phyloP scores from a whole-genome alignment of 2,329 filamentous ascomycete genomes.

The Dothideomycetes sp. region DNA sequence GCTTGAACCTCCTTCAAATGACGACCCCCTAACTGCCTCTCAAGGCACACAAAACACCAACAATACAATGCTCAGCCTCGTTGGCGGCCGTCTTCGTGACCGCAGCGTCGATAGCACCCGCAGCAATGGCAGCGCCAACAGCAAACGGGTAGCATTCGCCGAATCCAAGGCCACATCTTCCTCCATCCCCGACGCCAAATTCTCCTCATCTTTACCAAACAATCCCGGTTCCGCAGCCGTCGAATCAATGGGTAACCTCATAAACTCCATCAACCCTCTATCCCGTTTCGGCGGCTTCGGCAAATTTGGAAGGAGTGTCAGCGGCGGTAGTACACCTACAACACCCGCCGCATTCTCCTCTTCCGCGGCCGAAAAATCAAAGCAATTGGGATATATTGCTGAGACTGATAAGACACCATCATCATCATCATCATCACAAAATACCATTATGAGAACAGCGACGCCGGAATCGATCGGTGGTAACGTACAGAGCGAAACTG shows the following conservation, averaged over 20 bases:
- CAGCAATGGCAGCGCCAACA: slow-evolving; percentile 54
- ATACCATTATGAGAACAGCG: no score
- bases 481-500: slow-evolving; percentile 17
- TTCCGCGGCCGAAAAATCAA: slow-evolving; percentile 42
- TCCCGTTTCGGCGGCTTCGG: slow-evolving; percentile 28
- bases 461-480: not conserved
- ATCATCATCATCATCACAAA: no score
- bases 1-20: slow-evolving; percentile 7
- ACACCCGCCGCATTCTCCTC: slow-evolving; percentile 27
- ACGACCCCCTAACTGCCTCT: slow-evolving; percentile 22
- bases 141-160: slow-evolving; percentile 47
- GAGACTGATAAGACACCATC: slow-evolving; percentile 19
- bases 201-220: slow-evolving; percentile 11
- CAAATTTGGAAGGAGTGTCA: slow-evolving; percentile 25
- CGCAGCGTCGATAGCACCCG: slow-evolving; percentile 65
- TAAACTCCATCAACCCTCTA: slow-evolving; percentile 28
- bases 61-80: slow-evolving; percentile 60
- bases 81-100: slow-evolving; percentile 63
- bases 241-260: slow-evolving; percentile 22
- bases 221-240: slow-evolving; percentile 18
- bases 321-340: slow-evolving; percentile 18
- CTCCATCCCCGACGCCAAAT: slow-evolving; percentile 1
- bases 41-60: slow-evolving; percentile 37
- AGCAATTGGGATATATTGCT: slow-evolving; percentile 21
- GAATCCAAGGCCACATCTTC: slow-evolving; percentile 9